Percentiles rank a stretch among this genome's conserved stretches.
Conservation (phyloP, 1,139 yeast genomes). For the Diutina mesorugosa region DNA sequence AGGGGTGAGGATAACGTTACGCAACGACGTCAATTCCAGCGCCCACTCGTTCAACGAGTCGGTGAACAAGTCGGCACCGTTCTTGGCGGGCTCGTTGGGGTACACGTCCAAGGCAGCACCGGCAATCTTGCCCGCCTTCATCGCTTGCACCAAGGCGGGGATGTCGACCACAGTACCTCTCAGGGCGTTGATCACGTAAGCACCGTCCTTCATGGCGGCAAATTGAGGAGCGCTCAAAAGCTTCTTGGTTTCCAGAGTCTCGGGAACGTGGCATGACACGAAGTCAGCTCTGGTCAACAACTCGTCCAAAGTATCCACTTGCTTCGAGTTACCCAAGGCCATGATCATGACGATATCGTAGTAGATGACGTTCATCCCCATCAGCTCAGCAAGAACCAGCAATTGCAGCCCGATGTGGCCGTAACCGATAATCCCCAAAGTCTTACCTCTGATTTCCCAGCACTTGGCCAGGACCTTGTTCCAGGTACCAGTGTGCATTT, state of each 20-base stretch:
- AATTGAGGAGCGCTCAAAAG: conserved; percentile 84
- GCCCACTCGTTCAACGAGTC: conserved; percentile 73
- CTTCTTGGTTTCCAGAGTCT: conserved; percentile 81
- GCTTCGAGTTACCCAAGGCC: conserved; percentile 96
- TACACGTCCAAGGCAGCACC: conserved; percentile 97
- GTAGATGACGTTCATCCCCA: conserved; percentile 95
- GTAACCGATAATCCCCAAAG: conserved; percentile 92
- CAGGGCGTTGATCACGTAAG: conserved; percentile 89
- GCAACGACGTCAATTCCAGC: conserved; percentile 65
- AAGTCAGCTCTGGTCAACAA: conserved; percentile 75
- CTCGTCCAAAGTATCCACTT: conserved; percentile 76
- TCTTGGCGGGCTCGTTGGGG: conserved; percentile 97
- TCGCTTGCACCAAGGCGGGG: conserved; percentile 83
- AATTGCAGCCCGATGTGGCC: conserved; percentile 98
- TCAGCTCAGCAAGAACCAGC: conserved; percentile 91
- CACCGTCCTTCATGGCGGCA: conserved; percentile 92
- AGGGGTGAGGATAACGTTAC: conserved; percentile 89
- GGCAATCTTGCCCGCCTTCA: conserved; percentile 87
- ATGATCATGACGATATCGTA: conserved; percentile 87
- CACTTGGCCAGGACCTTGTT: conserved; percentile 90
- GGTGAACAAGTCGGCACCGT: conserved; percentile 72
- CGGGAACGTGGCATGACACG: conserved; percentile 91
- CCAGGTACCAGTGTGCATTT: conserved; percentile 96
- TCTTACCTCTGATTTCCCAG: conserved; percentile 99
- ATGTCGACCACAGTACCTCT: conserved; percentile 97